These are phyloP conservation scores for Suhomyces wounanorum DNA, from an alignment of 1,139 yeast genomes.

Conservation along the genomic window DNA sequence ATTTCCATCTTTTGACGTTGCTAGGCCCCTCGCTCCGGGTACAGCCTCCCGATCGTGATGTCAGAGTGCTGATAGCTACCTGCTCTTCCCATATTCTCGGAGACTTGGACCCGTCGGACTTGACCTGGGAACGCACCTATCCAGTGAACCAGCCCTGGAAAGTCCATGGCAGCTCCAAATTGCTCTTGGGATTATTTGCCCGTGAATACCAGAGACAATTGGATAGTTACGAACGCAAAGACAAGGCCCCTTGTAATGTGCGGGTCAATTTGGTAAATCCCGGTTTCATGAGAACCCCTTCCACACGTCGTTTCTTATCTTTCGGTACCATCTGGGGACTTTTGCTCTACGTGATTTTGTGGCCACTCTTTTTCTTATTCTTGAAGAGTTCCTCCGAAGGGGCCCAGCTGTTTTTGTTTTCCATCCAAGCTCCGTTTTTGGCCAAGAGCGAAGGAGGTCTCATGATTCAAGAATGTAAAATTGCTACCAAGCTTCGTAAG, in stretches of 20 bases:
- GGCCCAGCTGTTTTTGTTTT: constrained; percentile 73
- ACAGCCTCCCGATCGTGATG: constrained; percentile 95
- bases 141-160: constrained; percentile 68
- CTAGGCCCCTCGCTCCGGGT: constrained; percentile 78
- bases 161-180: constrained; percentile 79
- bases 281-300: constrained; percentile 85
- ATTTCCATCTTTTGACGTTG: constrained; percentile 76
- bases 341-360: constrained; percentile 62
- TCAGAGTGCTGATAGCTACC: constrained; percentile 70
- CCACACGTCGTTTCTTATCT: constrained; percentile 75
- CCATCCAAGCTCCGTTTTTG: constrained; percentile 72
- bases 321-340: constrained; percentile 78
- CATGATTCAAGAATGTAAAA: constrained; percentile 70
- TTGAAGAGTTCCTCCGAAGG: constrained; percentile 77
- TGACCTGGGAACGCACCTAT: constrained; percentile 65
- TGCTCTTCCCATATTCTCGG: constrained; percentile 81
- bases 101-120: constrained; percentile 62
- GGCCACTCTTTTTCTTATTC: constrained; percentile 82
- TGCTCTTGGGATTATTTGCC: constrained; percentile 71
- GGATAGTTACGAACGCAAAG: constrained; percentile 58
- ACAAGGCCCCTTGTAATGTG: constrained; percentile 67
- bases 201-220: constrained; percentile 72
- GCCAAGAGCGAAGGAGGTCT: constrained; percentile 61
- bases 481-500: constrained; percentile 47
- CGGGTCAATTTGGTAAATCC: constrained; percentile 84